Evolutionary conservation across 2,329 filamentous ascomycete genomes (phyloP), one percentile per base, ranked within the genome.

Genomic region (Aspergillus persii): DNA sequence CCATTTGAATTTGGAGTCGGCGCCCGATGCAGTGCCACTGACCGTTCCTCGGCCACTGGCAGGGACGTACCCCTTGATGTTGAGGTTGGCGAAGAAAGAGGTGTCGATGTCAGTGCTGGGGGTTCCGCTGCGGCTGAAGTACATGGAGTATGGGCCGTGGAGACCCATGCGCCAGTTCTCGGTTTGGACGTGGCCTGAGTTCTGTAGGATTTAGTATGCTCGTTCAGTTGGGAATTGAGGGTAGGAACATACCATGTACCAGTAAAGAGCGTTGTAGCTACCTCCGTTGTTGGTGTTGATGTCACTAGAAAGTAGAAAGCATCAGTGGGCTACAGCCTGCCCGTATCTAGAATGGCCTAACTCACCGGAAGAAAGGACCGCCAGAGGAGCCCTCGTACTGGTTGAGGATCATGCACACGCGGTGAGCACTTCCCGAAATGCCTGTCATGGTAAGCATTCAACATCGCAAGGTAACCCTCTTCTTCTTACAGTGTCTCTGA

Each of bases 221-320:
- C 8, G 33, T 7, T 3, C 1, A 30, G 2, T n/a, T 12, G n/a
- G 9, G 18, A 4, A 23, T 23, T 23, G 18, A 23, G 18, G 18
- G 18, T 6, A 11, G 15, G 27, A n/a, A 58, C 66, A 12, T 70
- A 71, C 69, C 83, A 88, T 88, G 76, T 89, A 89, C 73, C 84
- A 87, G 72, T 87, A 88, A 0, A 89, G 78, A 80, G 84, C 39
- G 78, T 86, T 62, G 80, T 71, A 83, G 44, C 72, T 75, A 4
- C 84, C 85, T 15, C 80, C 84, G 61, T 88, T 86, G 76, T 90
- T 89, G 54, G 81, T 79, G 74, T 88, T 83, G 72, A 89, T 88
- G 63, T 88, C 86, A 15, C 79, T 76, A 62, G 66, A 29, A n/a
- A 8, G 7, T 76, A 62, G 66, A 29, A n/a, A 8, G 5, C 23